A percentile compares a stretch with the other conserved stretches of the same genome.
These are phyloP conservation scores for Sporisorium exsertum DNA, from an alignment of 1,284 basidiomycete genomes.

Conservation along the genomic window DNA sequence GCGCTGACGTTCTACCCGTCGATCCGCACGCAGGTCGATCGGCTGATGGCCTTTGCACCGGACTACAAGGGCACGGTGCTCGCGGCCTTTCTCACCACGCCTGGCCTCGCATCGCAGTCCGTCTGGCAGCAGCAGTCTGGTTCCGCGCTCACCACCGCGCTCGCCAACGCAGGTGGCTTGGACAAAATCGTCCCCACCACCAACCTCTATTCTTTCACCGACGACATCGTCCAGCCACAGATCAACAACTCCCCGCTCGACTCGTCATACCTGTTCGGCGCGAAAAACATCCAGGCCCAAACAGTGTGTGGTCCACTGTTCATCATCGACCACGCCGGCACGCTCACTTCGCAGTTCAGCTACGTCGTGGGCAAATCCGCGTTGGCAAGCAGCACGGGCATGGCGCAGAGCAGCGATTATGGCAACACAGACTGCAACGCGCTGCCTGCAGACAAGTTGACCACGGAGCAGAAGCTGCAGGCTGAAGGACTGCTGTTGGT, in stretches of 20 bases:
- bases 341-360: slow-evolving; percentile 27
- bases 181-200: slow-evolving; percentile 41
- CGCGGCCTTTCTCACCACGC: slow-evolving; percentile 11
- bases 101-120: not conserved
- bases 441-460: slow-evolving; percentile 18
- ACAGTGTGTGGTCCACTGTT: slow-evolving; percentile 18
- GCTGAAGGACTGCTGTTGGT: slow-evolving; percentile 13
- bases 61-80: slow-evolving; percentile 42
- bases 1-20: slow-evolving; percentile 44
- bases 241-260: slow-evolving; percentile 12
- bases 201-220: slow-evolving; percentile 33
- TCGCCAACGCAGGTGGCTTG: slow-evolving; percentile 40
- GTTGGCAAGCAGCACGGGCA: not conserved
- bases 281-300: slow-evolving; percentile 41
- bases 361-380: slow-evolving; percentile 35
- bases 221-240: slow-evolving; percentile 43
- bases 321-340: slow-evolving; percentile 30
- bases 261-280: slow-evolving; percentile 28
- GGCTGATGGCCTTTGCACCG: slow-evolving; percentile 38
- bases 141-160: slow-evolving; percentile 23
- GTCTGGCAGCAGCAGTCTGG: slow-evolving; percentile 43
- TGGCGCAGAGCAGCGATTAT: slow-evolving; percentile 24
- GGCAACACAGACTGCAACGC: slow-evolving; percentile 26
- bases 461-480: slow-evolving; percentile 18
- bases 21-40: slow-evolving; percentile 20